A percentile compares a stretch with the other conserved stretches of the same genome.
Conservation (phyloP, 129 eudicot species). For the Mikania micrantha region DNA sequence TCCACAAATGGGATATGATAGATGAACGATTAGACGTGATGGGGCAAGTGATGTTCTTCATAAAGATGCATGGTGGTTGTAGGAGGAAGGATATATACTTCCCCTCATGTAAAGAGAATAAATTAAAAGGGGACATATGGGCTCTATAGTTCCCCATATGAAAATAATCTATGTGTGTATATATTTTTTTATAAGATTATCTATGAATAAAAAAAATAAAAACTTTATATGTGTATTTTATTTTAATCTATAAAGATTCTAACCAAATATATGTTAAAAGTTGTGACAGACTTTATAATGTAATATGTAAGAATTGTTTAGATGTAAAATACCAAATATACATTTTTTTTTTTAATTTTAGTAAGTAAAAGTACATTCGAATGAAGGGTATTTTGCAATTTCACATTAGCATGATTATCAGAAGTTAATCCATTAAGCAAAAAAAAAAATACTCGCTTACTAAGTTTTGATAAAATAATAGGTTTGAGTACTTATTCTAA, state of each 20-base stretch:
- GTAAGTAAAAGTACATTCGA: too few relatives aligned
- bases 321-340: background rate
- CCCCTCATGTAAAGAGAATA: background rate
- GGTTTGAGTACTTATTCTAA: too few relatives aligned
- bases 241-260: background rate
- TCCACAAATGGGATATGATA: background rate
- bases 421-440: too few relatives aligned
- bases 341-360: too few relatives aligned
- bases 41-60: background rate
- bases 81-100: background rate
- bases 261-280: background rate
- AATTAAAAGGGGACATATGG: background rate
- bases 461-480: too few relatives aligned
- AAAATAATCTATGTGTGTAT: background rate
- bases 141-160: background rate
- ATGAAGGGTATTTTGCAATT: background rate
- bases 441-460: too few relatives aligned
- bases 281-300: background rate
- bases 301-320: background rate
- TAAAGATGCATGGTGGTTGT: background rate
- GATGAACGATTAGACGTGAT: background rate
- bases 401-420: too few relatives aligned
- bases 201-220: too few relatives aligned
- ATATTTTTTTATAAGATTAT: background rate
- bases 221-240: background rate